Evolutionary conservation across 768 basidiomycete species (phyloP).

Genomic region (Tricholoma terreum): DNA sequence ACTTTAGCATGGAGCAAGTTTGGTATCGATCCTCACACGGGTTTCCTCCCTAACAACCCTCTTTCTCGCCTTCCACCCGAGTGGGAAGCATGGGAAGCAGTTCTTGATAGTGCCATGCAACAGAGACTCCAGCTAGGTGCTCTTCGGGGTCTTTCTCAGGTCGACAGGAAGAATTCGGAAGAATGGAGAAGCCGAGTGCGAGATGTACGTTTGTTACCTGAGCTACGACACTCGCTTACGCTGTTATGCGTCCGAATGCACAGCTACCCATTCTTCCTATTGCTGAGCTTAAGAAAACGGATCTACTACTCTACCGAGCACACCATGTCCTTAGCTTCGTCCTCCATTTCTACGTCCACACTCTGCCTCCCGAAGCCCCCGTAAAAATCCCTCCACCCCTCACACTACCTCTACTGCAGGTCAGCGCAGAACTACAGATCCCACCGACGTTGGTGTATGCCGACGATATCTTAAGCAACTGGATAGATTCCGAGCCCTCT

Average conservation of each 20-base stretch:
- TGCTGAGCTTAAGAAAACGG: constrained; percentile 43
- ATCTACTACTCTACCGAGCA: constrained; percentile 61
- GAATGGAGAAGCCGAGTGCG: constrained; percentile 41
- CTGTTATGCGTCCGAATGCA: too few species aligned
- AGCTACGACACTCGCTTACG: too few species aligned
- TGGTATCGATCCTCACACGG: constrained; percentile 87
- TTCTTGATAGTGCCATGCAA: constrained; percentile 48
- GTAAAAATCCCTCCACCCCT: constrained; percentile 68
- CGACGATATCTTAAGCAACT: constrained; percentile 90
- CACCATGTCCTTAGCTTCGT: constrained; percentile 73
- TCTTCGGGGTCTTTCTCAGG: constrained; percentile 47
- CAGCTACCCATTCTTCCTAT: constrained; percentile 56
- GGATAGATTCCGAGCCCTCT: constrained; percentile 33
- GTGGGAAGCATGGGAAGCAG: constrained; percentile 75
- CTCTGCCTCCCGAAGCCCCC: constrained; percentile 45
- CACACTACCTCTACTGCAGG: constrained; percentile 70
- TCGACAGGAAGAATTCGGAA: constrained; percentile 32
- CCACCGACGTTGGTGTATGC: constrained; percentile 91
- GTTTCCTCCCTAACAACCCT: constrained; percentile 82
- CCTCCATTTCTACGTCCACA: constrained; percentile 77
- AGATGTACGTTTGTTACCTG: constrained; percentile 28
- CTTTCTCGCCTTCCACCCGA: constrained; percentile 52
- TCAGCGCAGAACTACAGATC: constrained; percentile 67
- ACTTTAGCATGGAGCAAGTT: constrained; percentile 33
- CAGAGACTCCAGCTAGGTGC: constrained; percentile 58